These are phyloP conservation scores for Globisporangium carolinianum DNA, from an alignment of 352 stramenopile species.

Conservation along the genomic window DNA sequence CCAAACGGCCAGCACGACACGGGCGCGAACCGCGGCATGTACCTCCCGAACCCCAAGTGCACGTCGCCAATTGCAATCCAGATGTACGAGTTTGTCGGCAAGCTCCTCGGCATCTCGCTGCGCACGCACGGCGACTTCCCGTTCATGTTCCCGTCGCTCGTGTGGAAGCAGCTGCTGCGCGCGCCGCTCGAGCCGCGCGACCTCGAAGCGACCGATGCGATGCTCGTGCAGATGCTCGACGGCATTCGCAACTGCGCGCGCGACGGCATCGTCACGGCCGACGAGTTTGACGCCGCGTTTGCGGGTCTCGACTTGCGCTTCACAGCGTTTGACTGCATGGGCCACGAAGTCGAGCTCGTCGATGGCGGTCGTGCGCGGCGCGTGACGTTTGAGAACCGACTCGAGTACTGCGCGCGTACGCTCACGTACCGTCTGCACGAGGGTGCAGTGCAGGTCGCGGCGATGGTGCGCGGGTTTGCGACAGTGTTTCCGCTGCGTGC, in stretches of 20 bases:
- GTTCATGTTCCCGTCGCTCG: slow-evolving; percentile 88
- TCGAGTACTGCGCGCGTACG: slow-evolving; percentile 77
- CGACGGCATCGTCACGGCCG: slow-evolving; percentile 72
- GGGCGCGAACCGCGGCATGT: slow-evolving; percentile 81
- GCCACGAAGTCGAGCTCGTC: slow-evolving; percentile 76
- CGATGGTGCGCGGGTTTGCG: slow-evolving; percentile 78
- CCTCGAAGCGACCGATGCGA: slow-evolving; percentile 85
- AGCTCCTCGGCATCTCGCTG: slow-evolving; percentile 92
- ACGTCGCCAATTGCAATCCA: slow-evolving; percentile 82
- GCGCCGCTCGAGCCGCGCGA: slow-evolving; percentile 76
- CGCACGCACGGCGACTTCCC: slow-evolving; percentile 90
- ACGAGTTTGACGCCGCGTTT: slow-evolving; percentile 76
- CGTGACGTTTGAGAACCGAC: slow-evolving; percentile 82
- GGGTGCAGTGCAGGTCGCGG: slow-evolving; percentile 53
- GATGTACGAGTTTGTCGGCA: slow-evolving; percentile 94
- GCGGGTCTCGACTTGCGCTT: slow-evolving; percentile 72
- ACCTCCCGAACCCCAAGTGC: slow-evolving; percentile 84
- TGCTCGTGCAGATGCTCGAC: slow-evolving; percentile 87
- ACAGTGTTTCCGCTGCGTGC: slow-evolving; percentile 80
- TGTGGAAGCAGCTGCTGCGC: slow-evolving; percentile 91
- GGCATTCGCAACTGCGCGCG: slow-evolving; percentile 79
- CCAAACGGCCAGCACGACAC: slow-evolving; percentile 86
- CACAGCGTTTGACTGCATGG: slow-evolving; percentile 79
- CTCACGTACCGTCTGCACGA: slow-evolving; percentile 81
- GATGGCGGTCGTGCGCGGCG: slow-evolving; percentile 50